phyloP scores from a whole-genome alignment of 1,284 basidiomycete species.

The Calocybe gambosa region DNA sequence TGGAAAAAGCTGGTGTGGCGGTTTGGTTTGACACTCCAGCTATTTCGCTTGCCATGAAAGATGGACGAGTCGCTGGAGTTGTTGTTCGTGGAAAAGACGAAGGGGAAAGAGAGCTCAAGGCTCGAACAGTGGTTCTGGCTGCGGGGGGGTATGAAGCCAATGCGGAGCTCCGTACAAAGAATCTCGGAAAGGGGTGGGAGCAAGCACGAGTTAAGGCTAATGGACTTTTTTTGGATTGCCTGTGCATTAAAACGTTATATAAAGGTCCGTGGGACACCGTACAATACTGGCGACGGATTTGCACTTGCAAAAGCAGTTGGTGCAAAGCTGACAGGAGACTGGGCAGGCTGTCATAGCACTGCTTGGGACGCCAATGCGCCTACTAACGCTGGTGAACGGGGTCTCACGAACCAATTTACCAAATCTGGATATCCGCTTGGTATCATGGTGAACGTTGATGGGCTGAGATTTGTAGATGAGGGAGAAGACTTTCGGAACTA shows the following conservation, averaged over 20 bases:
- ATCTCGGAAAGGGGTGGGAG: conserved; percentile 52
- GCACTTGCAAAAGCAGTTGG: conserved; percentile 43
- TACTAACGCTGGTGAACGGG: conserved; percentile 42
- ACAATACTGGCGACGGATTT: conserved; percentile 61
- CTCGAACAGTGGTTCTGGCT: conserved; percentile 49
- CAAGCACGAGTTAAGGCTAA: conserved; percentile 42
- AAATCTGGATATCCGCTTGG: conserved; percentile 69
- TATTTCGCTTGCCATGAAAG: conserved; percentile 33
- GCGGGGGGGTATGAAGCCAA: conserved; percentile 63
- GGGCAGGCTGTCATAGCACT: conserved; percentile 60
- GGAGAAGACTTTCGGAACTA: conserved; percentile 66
- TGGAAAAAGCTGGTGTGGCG: conserved; percentile 43
- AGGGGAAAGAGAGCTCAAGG: conserved; percentile 27
- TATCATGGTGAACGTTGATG: conserved; percentile 55
- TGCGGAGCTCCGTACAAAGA: conserved; percentile 38
- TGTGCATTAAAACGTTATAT: conserved; percentile 2
- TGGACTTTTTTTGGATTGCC: not conserved
- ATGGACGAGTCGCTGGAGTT: conserved; percentile 38
- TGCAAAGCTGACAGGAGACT: conserved; percentile 55
- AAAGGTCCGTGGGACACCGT: conserved; percentile 64
- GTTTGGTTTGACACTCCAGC: conserved; percentile 52
- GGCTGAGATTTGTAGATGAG: conserved; percentile 61
- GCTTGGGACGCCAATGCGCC: conserved; percentile 65
- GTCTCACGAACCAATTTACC: conserved; percentile 61
- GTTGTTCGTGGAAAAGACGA: conserved; percentile 33